Evolutionary conservation across 495 filamentous ascomycete genomes (phyloP), one percentile per base, ranked within the genome.

Genomic region (Penicillium malachiteum): DNA sequence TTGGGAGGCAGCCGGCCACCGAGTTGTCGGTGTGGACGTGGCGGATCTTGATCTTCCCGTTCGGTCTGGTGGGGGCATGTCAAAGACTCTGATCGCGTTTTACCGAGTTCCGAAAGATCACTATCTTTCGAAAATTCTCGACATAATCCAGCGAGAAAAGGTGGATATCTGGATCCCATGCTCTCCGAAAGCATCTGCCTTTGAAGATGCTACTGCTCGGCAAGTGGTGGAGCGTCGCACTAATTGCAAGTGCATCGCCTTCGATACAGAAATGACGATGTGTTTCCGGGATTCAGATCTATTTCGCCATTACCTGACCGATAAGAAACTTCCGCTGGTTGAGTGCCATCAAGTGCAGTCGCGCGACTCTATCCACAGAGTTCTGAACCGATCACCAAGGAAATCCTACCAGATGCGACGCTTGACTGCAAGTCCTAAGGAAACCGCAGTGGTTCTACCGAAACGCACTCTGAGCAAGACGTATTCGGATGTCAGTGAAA

Each of bases 131-230:
- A 65, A 65, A 7, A 65, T 92, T 7, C 58, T 86, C 7, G 60
- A 81, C 13, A 77, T 90, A 13, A 72, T 91, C 33, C 66, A 78
- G 30, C 66, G 73, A 7, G 86, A 92, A 50, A 77, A 78, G 0
- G 78, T 89, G 14, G 83, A 90, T 50, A 58, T 92, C 0, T 93
- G 89, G 89, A 80, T 92, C 12, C 83, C 80, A 40, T 90, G 86
- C 59, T 88, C 87, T 0, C 81, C 80, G 8, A 81, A 83, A 7
- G 75, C 78, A 13, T 78, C 74, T 2, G 80, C 81, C 5, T 58
- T 85, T 7, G 82, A 87, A 60, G 87, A 91, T 66, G 87, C 80
- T 0, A 63, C 78, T 17, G 86, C 86, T 3, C 85, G 84, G 57
- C 78, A 86, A 45, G 70, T 72, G 1, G 72, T 91, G 17, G 85